Conservation (phyloP, 2,329 filamentous ascomycete species). For the Fusarium globosum region DNA sequence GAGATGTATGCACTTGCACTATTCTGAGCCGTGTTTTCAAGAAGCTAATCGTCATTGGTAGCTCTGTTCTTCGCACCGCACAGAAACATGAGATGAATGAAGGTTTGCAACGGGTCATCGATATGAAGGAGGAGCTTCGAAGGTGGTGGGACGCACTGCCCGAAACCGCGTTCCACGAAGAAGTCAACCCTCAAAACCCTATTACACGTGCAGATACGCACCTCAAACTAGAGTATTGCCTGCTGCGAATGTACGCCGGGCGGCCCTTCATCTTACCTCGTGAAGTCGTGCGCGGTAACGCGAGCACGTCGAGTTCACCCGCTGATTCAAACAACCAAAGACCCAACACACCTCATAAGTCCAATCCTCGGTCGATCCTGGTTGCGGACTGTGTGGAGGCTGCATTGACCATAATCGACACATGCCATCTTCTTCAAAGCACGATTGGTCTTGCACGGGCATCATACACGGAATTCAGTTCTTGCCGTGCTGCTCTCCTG, state of each 20-base stretch:
- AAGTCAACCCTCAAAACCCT: conserved; percentile 54
- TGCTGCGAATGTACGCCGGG: conserved; percentile 64
- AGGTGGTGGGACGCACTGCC: conserved; percentile 54
- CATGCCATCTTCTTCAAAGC: conserved; percentile 60
- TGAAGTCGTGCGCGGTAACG: conserved; percentile 42
- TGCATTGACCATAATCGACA: conserved; percentile 61
- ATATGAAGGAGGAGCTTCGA: conserved; percentile 52
- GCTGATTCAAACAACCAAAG: conserved; percentile 46
- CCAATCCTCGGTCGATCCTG: conserved; percentile 52
- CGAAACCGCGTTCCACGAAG: conserved; percentile 48
- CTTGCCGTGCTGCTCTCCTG: conserved; percentile 64
- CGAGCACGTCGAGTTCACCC: conserved; percentile 47
- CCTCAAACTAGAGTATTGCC: conserved; percentile 63
- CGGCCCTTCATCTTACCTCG: conserved; percentile 62
- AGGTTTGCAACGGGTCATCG: conserved; percentile 49
- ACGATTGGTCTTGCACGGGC: conserved; percentile 65
- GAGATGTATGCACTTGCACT: conserved; percentile 49
- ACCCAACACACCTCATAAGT: conserved; percentile 44
- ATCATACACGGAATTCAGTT: conserved; percentile 67
- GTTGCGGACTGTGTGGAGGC: conserved; percentile 65
- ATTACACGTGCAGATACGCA: conserved; percentile 62
- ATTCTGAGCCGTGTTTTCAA: neutral
- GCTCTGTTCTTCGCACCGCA: conserved; percentile 50
- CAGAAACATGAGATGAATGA: conserved; percentile 49
- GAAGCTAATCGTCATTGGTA: conserved; percentile 30